Conservation (phyloP, 345 rosid species). For the Nephelium lappaceum region DNA sequence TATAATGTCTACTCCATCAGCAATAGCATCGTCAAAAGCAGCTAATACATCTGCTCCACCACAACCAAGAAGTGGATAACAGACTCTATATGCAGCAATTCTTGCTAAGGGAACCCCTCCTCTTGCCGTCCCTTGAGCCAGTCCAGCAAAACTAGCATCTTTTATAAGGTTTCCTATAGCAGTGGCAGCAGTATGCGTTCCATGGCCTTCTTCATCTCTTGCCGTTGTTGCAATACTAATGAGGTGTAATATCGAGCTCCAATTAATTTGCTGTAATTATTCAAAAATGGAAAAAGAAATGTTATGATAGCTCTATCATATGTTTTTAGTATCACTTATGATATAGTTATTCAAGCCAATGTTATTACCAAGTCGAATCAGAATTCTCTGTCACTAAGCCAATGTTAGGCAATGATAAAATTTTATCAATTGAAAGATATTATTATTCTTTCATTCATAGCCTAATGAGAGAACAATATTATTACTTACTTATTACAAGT, state of each 20-base stretch:
- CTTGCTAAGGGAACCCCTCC: constrained; percentile 67
- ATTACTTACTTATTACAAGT: constrained; percentile 55
- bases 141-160: constrained; percentile 43
- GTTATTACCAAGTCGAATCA: too few relatives aligned
- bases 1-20: constrained; percentile 60
- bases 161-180: constrained; percentile 58
- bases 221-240: background rate
- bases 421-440: background rate
- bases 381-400: too few relatives aligned
- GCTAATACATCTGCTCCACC: constrained; percentile 13
- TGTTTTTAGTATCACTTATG: too few relatives aligned
- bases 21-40: constrained; percentile 69
- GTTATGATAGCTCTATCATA: too few relatives aligned
- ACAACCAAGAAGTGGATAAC: constrained; percentile 3
- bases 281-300: background rate
- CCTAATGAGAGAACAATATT: too few relatives aligned
- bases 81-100: constrained; percentile 53
- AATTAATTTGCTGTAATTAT: constrained; percentile 39
- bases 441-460: background rate
- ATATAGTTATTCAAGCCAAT: too few relatives aligned
- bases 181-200: constrained; percentile 66
- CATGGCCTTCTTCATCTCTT: constrained; percentile 42
- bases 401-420: too few relatives aligned
- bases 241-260: constrained; percentile 38
- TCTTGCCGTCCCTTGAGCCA: constrained; percentile 58